Evolutionary conservation across 495 filamentous ascomycete species (phyloP).

Genomic region (Copromyces sp.): DNA sequence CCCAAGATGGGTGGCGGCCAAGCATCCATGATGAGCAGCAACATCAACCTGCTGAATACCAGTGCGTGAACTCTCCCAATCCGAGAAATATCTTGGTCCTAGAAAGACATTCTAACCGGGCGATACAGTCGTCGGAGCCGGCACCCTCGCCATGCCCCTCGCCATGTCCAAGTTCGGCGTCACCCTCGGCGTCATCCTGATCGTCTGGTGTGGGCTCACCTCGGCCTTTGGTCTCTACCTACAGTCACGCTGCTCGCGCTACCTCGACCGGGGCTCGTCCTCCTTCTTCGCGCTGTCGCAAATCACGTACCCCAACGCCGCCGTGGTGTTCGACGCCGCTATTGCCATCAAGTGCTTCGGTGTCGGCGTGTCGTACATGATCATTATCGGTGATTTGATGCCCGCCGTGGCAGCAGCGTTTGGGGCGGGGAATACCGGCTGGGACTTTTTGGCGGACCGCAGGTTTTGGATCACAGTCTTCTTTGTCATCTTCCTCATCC

Average conservation of each 20-base stretch:
- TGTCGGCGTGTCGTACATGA: conserved; percentile 95
- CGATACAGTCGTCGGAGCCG: conserved; percentile 76
- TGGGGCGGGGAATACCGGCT: conserved; percentile 43
- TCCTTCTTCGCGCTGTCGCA: conserved; percentile 92
- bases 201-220: conserved; percentile 80
- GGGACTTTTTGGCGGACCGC: conserved; percentile 71
- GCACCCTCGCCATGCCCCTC: conserved; percentile 86
- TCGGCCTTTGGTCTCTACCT: conserved; percentile 92
- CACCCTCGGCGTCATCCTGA: conserved; percentile 67
- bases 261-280: conserved; percentile 69
- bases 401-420: conserved; percentile 76
- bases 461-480: conserved; percentile 97
- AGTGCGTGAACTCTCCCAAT: conserved; percentile 42
- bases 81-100: too few species aligned
- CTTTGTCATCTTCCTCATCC: conserved; percentile 93
- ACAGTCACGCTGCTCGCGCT: conserved; percentile 82
- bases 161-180: conserved; percentile 91
- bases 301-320: conserved; percentile 91
- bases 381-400: conserved; percentile 98
- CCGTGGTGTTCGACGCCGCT: conserved; percentile 88
- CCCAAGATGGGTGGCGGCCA: conserved; percentile 49
- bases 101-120: not conserved
- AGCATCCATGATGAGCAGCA: conserved; percentile 82
- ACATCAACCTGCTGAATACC: conserved; percentile 92
- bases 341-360: conserved; percentile 98